Evolutionary conservation across 2,329 filamentous ascomycete species (phyloP).

Genomic region (Zasmidium citrigriseum): DNA sequence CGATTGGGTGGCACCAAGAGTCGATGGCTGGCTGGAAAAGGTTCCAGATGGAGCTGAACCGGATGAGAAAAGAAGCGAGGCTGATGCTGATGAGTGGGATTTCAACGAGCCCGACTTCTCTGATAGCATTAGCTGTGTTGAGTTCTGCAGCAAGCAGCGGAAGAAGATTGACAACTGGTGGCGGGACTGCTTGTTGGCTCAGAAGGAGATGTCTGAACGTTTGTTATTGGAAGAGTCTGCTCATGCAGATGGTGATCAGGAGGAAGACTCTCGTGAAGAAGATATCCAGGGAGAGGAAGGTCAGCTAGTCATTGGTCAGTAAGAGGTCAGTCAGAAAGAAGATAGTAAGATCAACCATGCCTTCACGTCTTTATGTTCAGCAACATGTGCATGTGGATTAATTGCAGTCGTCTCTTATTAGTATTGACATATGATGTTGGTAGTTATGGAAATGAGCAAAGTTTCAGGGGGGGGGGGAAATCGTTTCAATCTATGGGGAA

Average conservation of each 20-base stretch:
- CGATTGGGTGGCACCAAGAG: not conserved
- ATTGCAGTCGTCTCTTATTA: no score
- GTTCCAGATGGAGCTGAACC: not conserved
- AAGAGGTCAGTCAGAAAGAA: no score
- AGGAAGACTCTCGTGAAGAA: no score
- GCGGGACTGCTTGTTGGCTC: not conserved
- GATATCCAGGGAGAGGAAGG: no score
- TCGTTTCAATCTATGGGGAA: not conserved
- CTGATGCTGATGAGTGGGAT: conserved; percentile 10
- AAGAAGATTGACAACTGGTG: conserved; percentile 7
- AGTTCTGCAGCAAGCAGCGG: not conserved
- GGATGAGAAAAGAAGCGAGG: not conserved
- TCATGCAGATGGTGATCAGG: no score
- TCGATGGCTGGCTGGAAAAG: conserved; percentile 3
- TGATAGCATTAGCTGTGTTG: conserved; percentile 12
- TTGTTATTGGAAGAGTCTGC: not conserved
- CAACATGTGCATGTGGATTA: no score
- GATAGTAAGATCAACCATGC: no score
- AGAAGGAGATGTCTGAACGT: not conserved
- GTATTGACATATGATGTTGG: no score
- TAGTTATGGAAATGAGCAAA: no score
- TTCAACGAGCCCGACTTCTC: conserved; percentile 4
- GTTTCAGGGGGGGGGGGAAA: no score
- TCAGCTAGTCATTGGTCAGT: no score
- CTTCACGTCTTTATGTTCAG: no score